Evolutionary conservation across 1,139 yeast species (phyloP).

Genomic region (Chernovozyma aurita): DNA sequence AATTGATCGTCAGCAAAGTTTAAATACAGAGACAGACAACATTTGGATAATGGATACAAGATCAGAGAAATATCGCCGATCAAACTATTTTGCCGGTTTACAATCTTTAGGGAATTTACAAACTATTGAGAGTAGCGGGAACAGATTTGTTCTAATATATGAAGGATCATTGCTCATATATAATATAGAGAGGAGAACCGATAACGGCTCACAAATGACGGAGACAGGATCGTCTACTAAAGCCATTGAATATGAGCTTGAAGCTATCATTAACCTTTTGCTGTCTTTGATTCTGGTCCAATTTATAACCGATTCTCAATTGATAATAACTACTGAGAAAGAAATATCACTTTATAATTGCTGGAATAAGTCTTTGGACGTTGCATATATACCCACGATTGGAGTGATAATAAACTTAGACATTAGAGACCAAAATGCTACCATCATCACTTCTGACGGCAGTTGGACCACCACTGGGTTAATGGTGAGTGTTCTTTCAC

Average conservation of each 20-base stretch:
- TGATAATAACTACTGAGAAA: slow-evolving; percentile 1
- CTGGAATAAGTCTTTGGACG: neutral
- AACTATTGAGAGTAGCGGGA: neutral
- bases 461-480: neutral
- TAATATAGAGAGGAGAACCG: neutral
- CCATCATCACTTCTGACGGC: slow-evolving; percentile 1
- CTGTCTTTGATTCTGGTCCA: slow-evolving; percentile 1
- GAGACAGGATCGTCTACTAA: neutral
- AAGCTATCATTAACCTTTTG: slow-evolving; percentile 1
- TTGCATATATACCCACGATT: neutral
- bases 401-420: slow-evolving; percentile 1
- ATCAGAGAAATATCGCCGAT: neutral
- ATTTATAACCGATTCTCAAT: neutral
- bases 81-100: neutral
- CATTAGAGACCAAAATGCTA: neutral
- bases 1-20: neutral
- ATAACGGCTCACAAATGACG: no score
- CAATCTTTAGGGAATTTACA: neutral
- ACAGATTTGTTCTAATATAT: slow-evolving; percentile 1
- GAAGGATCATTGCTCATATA: neutral
- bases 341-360: neutral
- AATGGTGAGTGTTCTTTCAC: no score
- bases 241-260: slow-evolving; percentile 1
- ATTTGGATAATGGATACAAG: neutral
- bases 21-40: neutral